Evolutionary conservation across 805 yeast genomes (phyloP), one percentile per base, ranked within the genome.

Genomic region (Nakazawaea peltata): DNA sequence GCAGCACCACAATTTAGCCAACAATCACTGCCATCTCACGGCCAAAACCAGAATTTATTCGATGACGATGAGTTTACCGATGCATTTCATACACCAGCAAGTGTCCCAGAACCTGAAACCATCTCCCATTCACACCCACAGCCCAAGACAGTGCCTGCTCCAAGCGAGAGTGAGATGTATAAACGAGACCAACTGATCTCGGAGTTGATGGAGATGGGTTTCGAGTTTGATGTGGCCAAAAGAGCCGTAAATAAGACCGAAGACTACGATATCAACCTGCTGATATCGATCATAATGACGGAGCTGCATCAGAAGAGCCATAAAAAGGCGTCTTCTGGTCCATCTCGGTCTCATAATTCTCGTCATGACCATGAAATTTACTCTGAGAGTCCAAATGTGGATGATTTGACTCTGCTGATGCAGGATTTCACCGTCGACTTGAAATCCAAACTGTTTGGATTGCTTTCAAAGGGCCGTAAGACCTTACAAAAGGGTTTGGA

Each of bases 171-270:
- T 26, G 33, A 30, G 15, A 36, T 30, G 34, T 36, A 19, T 28
- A 30, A 50, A 7, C 52, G 54, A 30, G 82, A 77, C 43, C 59
- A 58, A 28, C 64, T 74, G 1, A 50, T 83, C 13, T 90, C 90
- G 0, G 82, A 76, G 44, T 61, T 84, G 28, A 56, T 82, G 2
- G 92, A 84, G 40, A 85, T 85, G 75, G 95, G 95, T 2, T 85
- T 85, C 47, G 55, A 79, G 1, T 59, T 70, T 1, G 77, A 73
- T 2, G 71, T 65, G 34, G 76, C 92, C 4, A 67, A 64, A 18
- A 56, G 58, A 2, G 94, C 94, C 0, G 61, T 85, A 25, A 65
- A 56, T 6, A 56, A 62, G 30, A 72, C 78, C 0, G 48, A 58
- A 23, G 84, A 87, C 0, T 50, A 66, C 5, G 73, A 81, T 44